Evolutionary conservation across 2,329 filamentous ascomycete genomes (phyloP).

Genomic region (Aureobasidium sp.): DNA sequence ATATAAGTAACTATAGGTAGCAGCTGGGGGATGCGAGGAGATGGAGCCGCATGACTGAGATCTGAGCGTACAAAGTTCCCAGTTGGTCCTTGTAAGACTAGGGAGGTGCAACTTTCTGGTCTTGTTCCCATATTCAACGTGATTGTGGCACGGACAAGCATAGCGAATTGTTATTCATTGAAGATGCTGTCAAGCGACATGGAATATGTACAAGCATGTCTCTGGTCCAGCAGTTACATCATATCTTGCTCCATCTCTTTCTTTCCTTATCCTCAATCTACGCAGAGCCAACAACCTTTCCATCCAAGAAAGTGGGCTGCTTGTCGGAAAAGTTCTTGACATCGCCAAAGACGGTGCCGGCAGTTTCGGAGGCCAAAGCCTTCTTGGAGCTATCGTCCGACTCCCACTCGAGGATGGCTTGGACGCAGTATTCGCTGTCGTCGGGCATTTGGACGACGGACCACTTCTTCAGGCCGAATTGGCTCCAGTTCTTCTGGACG

Average conservation of each 20-base stretch:
- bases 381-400: conserved; percentile 24
- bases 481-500: conserved; percentile 27
- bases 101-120: too few relatives aligned
- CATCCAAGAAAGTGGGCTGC: conserved; percentile 27
- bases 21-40: too few relatives aligned
- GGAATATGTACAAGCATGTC: not conserved
- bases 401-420: conserved; percentile 29
- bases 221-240: not conserved
- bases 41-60: too few relatives aligned
- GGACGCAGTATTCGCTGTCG: conserved; percentile 27
- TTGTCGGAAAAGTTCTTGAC: conserved; percentile 31
- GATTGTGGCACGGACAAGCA: too few relatives aligned
- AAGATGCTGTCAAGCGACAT: not conserved
- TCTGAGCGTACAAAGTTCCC: too few relatives aligned
- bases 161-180: not conserved
- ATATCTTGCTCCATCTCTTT: not conserved
- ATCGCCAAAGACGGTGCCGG: conserved; percentile 26
- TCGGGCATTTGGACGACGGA: conserved; percentile 27
- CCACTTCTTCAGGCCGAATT: conserved; percentile 28
- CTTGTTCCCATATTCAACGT: too few relatives aligned
- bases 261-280: not conserved
- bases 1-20: too few relatives aligned
- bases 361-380: conserved; percentile 21
- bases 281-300: conserved; percentile 22
- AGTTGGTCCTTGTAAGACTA: too few relatives aligned